phyloP scores from a whole-genome alignment of 2,329 filamentous ascomycete species.

The Metarhizium album region DNA sequence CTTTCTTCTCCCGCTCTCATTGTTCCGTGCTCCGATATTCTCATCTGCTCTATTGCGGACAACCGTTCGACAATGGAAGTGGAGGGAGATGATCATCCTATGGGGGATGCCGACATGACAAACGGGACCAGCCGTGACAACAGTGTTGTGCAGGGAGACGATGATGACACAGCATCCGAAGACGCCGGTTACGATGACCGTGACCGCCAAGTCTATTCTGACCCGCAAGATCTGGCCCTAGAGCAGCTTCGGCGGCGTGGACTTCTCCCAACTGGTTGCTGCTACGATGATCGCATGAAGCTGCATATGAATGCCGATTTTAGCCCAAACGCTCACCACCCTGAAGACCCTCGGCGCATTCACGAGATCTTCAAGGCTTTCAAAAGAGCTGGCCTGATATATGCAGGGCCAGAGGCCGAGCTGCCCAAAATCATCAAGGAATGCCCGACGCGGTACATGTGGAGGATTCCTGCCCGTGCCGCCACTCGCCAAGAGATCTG shows the following conservation, averaged over 20 bases:
- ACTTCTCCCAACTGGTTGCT: conserved; percentile 61
- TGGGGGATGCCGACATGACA: conserved; percentile 27
- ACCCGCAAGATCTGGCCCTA: conserved; percentile 25
- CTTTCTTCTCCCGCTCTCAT: neutral
- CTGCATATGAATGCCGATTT: conserved; percentile 82
- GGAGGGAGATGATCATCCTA: conserved; percentile 33
- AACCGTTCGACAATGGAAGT: conserved; percentile 26
- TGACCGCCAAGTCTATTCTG: conserved; percentile 22
- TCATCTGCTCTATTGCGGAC: conserved; percentile 6
- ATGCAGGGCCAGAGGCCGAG: conserved; percentile 44
- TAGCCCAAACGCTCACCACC: conserved; percentile 67
- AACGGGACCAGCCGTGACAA: conserved; percentile 14
- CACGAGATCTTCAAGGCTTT: conserved; percentile 88
- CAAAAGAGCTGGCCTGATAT: conserved; percentile 70
- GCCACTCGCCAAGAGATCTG: conserved; percentile 74
- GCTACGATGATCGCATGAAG: conserved; percentile 93
- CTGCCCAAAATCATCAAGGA: conserved; percentile 39
- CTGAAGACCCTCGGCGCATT: conserved; percentile 87
- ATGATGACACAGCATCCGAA: conserved; percentile 23
- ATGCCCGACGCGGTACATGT: conserved; percentile 52
- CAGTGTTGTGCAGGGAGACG: conserved; percentile 13
- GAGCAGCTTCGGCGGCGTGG: conserved; percentile 31
- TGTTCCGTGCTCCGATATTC: neutral
- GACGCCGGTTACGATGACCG: conserved; percentile 25
- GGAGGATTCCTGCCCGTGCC: conserved; percentile 66